Conservation (phyloP, 352 stramenopile species). For the Globisporangium middletonii region DNA sequence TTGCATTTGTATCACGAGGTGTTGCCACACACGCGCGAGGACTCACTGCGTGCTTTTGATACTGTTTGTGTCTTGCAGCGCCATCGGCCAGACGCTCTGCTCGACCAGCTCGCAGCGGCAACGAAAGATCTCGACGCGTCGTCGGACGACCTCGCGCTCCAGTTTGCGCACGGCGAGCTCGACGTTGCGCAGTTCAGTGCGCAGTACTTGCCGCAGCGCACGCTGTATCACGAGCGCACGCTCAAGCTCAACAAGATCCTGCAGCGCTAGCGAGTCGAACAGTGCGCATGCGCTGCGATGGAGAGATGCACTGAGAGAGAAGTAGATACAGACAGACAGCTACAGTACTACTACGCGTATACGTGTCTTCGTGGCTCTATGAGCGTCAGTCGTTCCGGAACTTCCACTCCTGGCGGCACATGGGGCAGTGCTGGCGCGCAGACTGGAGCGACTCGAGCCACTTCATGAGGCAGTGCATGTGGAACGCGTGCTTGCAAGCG, state of each 20-base stretch:
- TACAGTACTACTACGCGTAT: too few relatives aligned
- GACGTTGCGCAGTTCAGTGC: constrained; percentile 59
- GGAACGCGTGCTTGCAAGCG: constrained; percentile 87
- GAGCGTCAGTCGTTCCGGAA: constrained; percentile 42
- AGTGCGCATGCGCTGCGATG: background rate
- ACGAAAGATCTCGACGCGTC: constrained; percentile 54
- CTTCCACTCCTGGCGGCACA: constrained; percentile 87
- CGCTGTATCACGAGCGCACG: constrained; percentile 68
- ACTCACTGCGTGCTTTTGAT: background rate
- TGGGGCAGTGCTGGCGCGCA: constrained; percentile 78
- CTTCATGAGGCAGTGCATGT: constrained; percentile 93
- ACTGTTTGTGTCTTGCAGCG: constrained; percentile 24
- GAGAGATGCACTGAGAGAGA: background rate
- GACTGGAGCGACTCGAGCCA: constrained; percentile 86
- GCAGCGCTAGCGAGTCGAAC: constrained; percentile 32
- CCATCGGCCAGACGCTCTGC: constrained; percentile 57
- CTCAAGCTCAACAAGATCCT: constrained; percentile 67
- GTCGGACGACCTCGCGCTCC: constrained; percentile 63
- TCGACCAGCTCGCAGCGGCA: constrained; percentile 61
- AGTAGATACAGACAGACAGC: background rate
- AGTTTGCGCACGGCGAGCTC: constrained; percentile 72
- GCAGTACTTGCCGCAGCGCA: constrained; percentile 60
- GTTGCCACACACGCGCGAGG: background rate
- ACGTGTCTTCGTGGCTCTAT: background rate
- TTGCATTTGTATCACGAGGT: background rate